Percentiles rank a stretch among this genome's conserved stretches.
Evolutionary conservation across 2,329 filamentous ascomycete species (phyloP).

Genomic region (Ophiocordyceps robertsii): DNA sequence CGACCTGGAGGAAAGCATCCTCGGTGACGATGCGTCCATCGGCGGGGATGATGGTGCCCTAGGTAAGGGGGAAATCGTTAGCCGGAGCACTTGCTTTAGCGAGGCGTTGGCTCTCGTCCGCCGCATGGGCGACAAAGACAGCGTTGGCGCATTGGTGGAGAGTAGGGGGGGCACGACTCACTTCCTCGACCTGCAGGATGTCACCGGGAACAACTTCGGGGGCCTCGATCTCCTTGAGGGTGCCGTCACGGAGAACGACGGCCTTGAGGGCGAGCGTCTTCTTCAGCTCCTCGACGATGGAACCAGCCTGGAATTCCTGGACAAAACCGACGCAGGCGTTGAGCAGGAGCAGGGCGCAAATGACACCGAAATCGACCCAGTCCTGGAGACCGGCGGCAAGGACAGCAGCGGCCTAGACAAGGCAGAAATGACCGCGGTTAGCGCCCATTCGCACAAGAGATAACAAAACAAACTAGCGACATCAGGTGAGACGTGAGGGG

Average conservation of each 20-base stretch:
- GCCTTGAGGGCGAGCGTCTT: constrained; percentile 83
- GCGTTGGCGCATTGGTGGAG: neutral
- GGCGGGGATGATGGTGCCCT: constrained; percentile 78
- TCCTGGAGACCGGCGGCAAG: constrained; percentile 74
- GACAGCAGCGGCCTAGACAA: constrained; percentile 51
- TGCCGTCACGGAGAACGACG: constrained; percentile 67
- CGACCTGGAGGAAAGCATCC: constrained; percentile 74
- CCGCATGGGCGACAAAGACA: too few relatives aligned
- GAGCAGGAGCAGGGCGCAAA: constrained; percentile 68
- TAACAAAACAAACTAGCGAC: neutral
- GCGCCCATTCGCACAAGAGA: constrained; percentile 3
- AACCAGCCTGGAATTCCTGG: constrained; percentile 81
- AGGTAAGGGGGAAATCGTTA: neutral
- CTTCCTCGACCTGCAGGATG: constrained; percentile 76
- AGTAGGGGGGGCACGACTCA: constrained; percentile 2
- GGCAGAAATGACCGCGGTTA: constrained; percentile 9
- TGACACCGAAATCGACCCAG: constrained; percentile 91
- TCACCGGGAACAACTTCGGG: constrained; percentile 80
- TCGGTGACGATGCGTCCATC: constrained; percentile 79
- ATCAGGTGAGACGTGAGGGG: neutral
- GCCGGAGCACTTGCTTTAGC: neutral
- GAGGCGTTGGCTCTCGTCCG: too few relatives aligned
- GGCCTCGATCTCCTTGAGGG: constrained; percentile 66
- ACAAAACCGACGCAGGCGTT: constrained; percentile 80
- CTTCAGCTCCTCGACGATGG: constrained; percentile 82